Evolutionary conservation across 176 grass and related monocot genomes (phyloP), one percentile per base, ranked within the genome.

Genomic region (Leersia perrieri): DNA sequence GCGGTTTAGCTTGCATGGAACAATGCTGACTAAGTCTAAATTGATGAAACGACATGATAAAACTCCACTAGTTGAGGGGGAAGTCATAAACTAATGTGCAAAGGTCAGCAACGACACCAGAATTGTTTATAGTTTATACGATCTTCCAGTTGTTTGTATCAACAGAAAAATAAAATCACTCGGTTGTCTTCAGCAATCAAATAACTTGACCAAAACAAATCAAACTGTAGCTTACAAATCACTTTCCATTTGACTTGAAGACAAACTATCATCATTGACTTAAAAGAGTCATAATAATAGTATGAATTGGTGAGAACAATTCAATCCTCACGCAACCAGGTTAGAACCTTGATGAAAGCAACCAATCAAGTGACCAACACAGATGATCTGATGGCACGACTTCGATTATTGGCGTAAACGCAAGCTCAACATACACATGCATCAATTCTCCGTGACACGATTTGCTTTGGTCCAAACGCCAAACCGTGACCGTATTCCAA

Each of bases 161-260:
- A 80, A 38, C 5, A 30, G 35, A 26, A 68, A 61, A 5, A 72
- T 45, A 8, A 77, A 68, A 11, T 13, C 18, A 36, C 34, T 75
- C 39, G 57, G 5, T 39, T 64, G 62, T 26, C 30, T 14, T 84
- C 76, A 63, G 23, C 53, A 64, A 31, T n/a, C 51, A 88, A 88
- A 88, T 23, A 53, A 57, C 35, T 5, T 22, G 27, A 40, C 77
- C 85, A 11, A 63, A 76, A 81, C 38, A 66, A 57, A 28, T 25
- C 11, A 4, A 60, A 2, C 12, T 15, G 35, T 28, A 7, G 3
- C n/a, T 30, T 2, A 49, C 33, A 34, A 22, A 25, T 35, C 27
- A 41, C 40, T 77, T 40, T 40, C 14, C 29, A 13, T 28, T 26
- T 47, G 75, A 49, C 61, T 78, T 8, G 4, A 32, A 32, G 22